Evolutionary conservation across 768 basidiomycete species (phyloP), one percentile per base, ranked within the genome.

Genomic region (Lactifluus pinguis): DNA sequence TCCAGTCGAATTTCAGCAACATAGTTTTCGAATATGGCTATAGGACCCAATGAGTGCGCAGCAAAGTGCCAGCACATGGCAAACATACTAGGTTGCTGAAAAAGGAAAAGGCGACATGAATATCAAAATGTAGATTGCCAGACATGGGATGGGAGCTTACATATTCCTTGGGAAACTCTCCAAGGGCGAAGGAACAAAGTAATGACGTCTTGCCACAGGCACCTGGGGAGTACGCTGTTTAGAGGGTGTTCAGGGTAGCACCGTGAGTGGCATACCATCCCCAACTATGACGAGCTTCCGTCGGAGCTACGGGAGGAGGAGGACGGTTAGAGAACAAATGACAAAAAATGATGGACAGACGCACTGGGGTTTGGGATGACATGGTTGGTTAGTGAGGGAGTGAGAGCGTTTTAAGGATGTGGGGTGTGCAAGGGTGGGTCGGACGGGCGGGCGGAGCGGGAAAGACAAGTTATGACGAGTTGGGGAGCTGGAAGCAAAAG

Each of bases 1-100:
- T 99, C 97, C 55, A 99, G 79, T 67, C 92, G 80, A 69, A 99
- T 98, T 79, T 99, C 97, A 50, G 97, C 95, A 65, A 98, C 95
- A 75, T 95, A 98, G 71, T 98, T 99, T 74, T 98, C 95, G 69
- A 98, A 98, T 53, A 98, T 89, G 66, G 94, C 94, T 95, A 72
- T 42, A 47, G 44, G 17, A 45, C 25, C 47, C 49, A 51, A 36
- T 59, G 36, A 29, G 52, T 55, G 53, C 45, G 54, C 38, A 49
- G 54, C 49, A 51, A n/a, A 51, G 44, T 42, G 49, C 30, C 38
- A 49, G 19, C 36, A 38, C 55, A 39, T 17, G 53, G 36, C 21
- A 41, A 29, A 74, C 74, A 65, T 39, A 79, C 79, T 82, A 55
- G 80, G 76, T 76, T 80, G 77, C 79, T 80, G 53, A 34, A 55